These are phyloP conservation scores for Zea mays DNA, from an alignment of 176 grass and related monocot species.

Conservation along the genomic window DNA sequence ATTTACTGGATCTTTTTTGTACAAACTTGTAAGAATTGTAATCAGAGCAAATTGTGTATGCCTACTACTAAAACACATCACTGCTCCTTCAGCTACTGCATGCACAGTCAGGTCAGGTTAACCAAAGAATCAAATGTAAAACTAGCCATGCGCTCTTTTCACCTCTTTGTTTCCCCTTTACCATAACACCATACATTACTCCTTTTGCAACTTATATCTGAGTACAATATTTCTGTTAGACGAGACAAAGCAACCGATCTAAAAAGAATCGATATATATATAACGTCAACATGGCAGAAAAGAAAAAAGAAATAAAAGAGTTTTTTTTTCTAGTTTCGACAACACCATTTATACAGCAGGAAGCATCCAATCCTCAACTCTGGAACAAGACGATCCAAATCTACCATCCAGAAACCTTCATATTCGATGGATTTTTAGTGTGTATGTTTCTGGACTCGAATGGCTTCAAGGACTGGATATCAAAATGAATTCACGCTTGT, in stretches of 20 bases:
- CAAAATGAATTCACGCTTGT: constrained; percentile 55
- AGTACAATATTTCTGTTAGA: constrained; percentile 46
- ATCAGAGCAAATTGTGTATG: too few relatives aligned
- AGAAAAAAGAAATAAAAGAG: not conserved
- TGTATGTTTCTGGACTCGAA: constrained; percentile 23
- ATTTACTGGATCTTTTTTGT: too few relatives aligned
- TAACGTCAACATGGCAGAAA: constrained; percentile 30
- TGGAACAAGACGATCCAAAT: constrained; percentile 25
- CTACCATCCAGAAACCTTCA: constrained; percentile 34
- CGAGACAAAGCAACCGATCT: constrained; percentile 19
- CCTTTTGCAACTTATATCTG: constrained; percentile 35
- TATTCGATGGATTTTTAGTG: constrained; percentile 17
- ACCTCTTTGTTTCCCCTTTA: not conserved
- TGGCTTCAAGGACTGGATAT: constrained; percentile 48
- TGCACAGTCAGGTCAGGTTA: not conserved
- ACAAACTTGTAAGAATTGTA: too few relatives aligned
- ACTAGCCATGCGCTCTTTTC: constrained; percentile 7
- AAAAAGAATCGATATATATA: constrained; percentile 58
- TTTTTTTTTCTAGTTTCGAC: constrained; percentile 6
- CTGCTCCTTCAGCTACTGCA: too few relatives aligned
- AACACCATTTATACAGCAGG: constrained; percentile 60
- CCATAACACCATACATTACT: constrained; percentile 21
- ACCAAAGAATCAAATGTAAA: not conserved
- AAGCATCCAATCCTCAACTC: constrained; percentile 46
- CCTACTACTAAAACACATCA: too few relatives aligned